Evolutionary conservation across 768 basidiomycete species (phyloP).

Genomic region (Pulveroboletus sp.): DNA sequence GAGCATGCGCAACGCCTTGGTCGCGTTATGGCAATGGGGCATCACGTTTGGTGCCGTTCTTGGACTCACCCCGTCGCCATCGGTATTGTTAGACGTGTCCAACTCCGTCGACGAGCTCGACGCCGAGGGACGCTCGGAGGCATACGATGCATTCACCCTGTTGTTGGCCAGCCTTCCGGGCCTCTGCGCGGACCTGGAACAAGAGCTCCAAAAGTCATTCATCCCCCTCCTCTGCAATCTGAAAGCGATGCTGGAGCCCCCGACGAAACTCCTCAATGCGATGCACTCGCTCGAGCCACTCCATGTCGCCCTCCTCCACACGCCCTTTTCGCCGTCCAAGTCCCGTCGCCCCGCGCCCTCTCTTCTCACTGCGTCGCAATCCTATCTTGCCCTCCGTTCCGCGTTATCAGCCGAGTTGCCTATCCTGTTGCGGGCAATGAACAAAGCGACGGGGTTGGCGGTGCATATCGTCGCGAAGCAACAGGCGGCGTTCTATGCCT

Average conservation of each 20-base stretch:
- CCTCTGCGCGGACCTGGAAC: slow-evolving; percentile 50
- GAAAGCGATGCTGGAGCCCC: slow-evolving; percentile 54
- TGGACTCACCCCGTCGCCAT: slow-evolving; percentile 45
- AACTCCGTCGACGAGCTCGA: slow-evolving; percentile 13
- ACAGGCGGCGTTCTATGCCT: slow-evolving; percentile 57
- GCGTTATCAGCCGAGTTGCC: slow-evolving; percentile 73
- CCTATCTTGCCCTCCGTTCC: slow-evolving; percentile 71
- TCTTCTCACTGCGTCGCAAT: slow-evolving; percentile 67
- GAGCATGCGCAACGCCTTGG: slow-evolving; percentile 44
- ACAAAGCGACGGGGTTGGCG: slow-evolving; percentile 52
- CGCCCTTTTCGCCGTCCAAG: slow-evolving; percentile 56
- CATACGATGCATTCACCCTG: slow-evolving; percentile 65
- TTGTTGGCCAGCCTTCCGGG: slow-evolving; percentile 55
- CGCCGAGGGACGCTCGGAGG: slow-evolving; percentile 41
- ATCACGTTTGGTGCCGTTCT: slow-evolving; percentile 63
- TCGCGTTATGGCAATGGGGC: slow-evolving; percentile 57
- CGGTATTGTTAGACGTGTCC: slow-evolving; percentile 11
- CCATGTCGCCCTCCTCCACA: slow-evolving; percentile 65
- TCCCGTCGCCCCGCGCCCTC: slow-evolving; percentile 52
- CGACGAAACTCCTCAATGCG: slow-evolving; percentile 60
- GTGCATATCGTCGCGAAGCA: slow-evolving; percentile 49
- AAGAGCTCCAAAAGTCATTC: slow-evolving; percentile 47
- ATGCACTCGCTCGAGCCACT: slow-evolving; percentile 72
- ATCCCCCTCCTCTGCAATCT: slow-evolving; percentile 56
- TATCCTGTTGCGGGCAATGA: slow-evolving; percentile 50